Percentiles rank a stretch among this genome's conserved stretches.
Conservation (phyloP, 2,329 filamentous ascomycete genomes). For the Lomentospora prolificans region DNA sequence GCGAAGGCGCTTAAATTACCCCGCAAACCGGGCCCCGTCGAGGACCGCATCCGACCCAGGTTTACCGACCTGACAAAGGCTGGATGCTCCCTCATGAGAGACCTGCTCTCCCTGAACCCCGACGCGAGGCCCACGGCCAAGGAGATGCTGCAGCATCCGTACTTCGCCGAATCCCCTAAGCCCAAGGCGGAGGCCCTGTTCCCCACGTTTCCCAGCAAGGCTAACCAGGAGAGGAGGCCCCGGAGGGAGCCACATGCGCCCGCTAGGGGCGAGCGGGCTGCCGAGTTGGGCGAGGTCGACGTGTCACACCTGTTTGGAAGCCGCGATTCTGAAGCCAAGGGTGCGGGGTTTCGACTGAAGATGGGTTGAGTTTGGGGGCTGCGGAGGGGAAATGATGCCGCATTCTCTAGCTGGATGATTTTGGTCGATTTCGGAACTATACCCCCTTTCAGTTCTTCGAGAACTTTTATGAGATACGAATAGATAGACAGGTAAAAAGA, state of each 20-base stretch:
- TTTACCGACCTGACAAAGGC: constrained; percentile 75
- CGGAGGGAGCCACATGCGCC: constrained; percentile 71
- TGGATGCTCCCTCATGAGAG: constrained; percentile 59
- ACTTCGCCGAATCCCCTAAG: constrained; percentile 81
- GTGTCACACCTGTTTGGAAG: constrained; percentile 64
- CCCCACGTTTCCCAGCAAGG: constrained; percentile 92
- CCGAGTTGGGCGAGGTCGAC: constrained; percentile 46
- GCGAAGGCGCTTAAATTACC: constrained; percentile 69
- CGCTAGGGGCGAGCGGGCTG: constrained; percentile 54
- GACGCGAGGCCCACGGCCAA: constrained; percentile 57
- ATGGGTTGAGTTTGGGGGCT: constrained; percentile 32
- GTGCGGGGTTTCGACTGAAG: constrained; percentile 56
- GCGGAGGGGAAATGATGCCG: not conserved
- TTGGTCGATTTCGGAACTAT: not conserved
- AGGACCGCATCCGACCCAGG: constrained; percentile 57
- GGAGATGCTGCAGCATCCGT: constrained; percentile 68
- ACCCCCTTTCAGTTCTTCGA: not conserved
- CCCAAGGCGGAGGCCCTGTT: constrained; percentile 90
- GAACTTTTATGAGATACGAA: too few relatives aligned
- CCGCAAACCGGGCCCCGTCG: constrained; percentile 26
- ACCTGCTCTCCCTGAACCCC: constrained; percentile 68
- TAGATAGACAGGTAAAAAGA: too few relatives aligned
- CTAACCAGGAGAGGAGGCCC: constrained; percentile 73
- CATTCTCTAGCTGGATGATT: not conserved
- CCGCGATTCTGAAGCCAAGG: constrained; percentile 52